Base-by-base conservation (phyloP, 1,139 yeast species). In the Groenewaldozyma auringiensis region DNA sequence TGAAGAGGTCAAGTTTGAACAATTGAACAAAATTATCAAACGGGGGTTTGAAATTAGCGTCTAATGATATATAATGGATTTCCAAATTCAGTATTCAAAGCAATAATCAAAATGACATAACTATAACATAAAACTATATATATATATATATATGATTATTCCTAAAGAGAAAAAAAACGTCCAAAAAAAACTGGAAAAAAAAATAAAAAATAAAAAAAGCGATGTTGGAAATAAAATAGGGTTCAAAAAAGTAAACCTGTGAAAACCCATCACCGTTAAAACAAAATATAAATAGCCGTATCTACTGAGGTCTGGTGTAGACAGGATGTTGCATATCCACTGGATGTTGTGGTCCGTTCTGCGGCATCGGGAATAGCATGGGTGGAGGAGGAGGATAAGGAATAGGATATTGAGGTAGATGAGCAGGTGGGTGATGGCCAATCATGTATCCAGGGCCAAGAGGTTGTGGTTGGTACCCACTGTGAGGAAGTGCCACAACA, bases 1-100 rank as follows among this genome's bases (percentile, higher is more conserved):
- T 20, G 69, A 66, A 49, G 56, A 56, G 31, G 58, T 66, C 41
- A 50, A 52, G 44, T 57, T 65, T 38, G 69, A 65, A 43, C 70
- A 66, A 54, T 48, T 66, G 41, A 53, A 58, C 31, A 50, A 60
- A 37, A 46, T 65, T 45, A 60, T 66, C 46, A 63, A 63, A 57
- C 54, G 62, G 17, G 66, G 64, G 21, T 63, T 55, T 48, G 67
- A 63, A 44, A 42, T 53, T 38, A 45, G 43, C 31, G 48, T 45
- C 13, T 50, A 50, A 37, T 32, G 25, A 11, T 37, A 18, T n/a
- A n/a, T n/a, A n/a, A n/a, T n/a, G n/a, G n/a, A n/a, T n/a, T n/a
- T n/a, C n/a, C 2, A 27, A 17, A 21, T 37, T 6, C 40, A n/a
- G 20, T 8, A 37, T 14, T 8, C 8, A 9, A 6, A 37, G 27